Evolutionary conservation across 2,329 filamentous ascomycete species (phyloP), one percentile per base, ranked within the genome.

Genomic region (Claviceps lovelessii): DNA sequence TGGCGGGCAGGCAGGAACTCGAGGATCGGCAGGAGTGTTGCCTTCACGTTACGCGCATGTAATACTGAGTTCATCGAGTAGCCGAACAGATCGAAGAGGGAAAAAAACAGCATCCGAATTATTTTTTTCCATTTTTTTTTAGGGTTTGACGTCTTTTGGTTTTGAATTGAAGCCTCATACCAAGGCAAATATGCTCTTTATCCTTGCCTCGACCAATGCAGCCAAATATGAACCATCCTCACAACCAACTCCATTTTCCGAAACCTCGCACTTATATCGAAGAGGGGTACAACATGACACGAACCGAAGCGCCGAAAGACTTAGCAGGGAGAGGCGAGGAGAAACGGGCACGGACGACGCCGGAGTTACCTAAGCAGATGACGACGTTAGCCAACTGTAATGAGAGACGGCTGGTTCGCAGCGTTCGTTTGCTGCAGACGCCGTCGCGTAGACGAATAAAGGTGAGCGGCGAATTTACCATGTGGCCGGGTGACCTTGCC

Each of bases 271-370:
- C 76, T 86, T 91, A 95, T 86, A 96, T 93, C 79, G 88, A 90
- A 72, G 89, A 94, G 76, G 90, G 90, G 83, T 95, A 95, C 76
- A 95, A 82, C 90, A 95, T 95, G 77, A 95, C 83, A 77, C 90
- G 86, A 78, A 95, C 87, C 69, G 88, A 90, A 73, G 90, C 89
- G 77, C 90, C 90, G 81, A 97, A 96, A 72, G 88, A 90, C 81
- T 90, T 90, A 68, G 93, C 84, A 71, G 93, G 93, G 66, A 98
- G 90, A 75, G 95, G 95, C 78, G 83, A 82, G 75, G 86, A 79
- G 85, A 98, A 98, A 79, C 95, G 91, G 76, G 90, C 91, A 74
- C 93, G 87, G 73, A 98, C 93, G 71, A 96, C 88, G 70, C 93
- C 93, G 67, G 88, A 95, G 86, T 96, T 97, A 74, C 93, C 89